phyloP scores from a whole-genome alignment of 2,329 filamentous ascomycete species.

The Delphinella strobiligena region DNA sequence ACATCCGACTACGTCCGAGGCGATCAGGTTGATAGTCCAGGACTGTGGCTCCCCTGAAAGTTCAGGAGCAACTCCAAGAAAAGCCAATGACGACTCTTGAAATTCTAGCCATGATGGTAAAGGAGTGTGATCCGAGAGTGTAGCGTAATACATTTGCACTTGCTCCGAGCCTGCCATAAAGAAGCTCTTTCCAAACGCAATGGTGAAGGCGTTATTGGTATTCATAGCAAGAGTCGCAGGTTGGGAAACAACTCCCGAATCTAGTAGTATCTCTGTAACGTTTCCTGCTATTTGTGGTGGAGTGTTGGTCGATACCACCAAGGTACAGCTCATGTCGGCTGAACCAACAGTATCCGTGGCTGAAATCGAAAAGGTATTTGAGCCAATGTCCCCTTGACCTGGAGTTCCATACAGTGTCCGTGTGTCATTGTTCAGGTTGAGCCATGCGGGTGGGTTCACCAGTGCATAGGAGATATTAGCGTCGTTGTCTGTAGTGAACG shows the following conservation, averaged over 20 bases:
- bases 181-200: constrained; percentile 38
- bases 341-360: constrained; percentile 57
- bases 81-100: constrained; percentile 49
- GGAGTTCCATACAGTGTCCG: constrained; percentile 64
- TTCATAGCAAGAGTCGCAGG: constrained; percentile 42
- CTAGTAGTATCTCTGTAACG: constrained; percentile 44
- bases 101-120: constrained; percentile 80
- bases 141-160: constrained; percentile 54
- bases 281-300: constrained; percentile 45
- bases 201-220: constrained; percentile 23
- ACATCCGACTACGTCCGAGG: constrained; percentile 71
- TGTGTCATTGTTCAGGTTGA: constrained; percentile 53
- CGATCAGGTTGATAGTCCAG: constrained; percentile 61
- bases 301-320: constrained; percentile 53
- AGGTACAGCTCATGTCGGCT: constrained; percentile 51
- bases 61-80: constrained; percentile 59
- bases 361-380: constrained; percentile 51
- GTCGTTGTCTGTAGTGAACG: constrained; percentile 51
- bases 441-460: constrained; percentile 55
- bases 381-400: constrained; percentile 42
- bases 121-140: constrained; percentile 65
- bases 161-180: constrained; percentile 47
- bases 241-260: constrained; percentile 41
- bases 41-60: constrained; percentile 56
- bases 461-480: constrained; percentile 54